Base-by-base conservation (phyloP, 2,329 filamentous ascomycete species). In the Cylindrodendrum hubeiense region DNA sequence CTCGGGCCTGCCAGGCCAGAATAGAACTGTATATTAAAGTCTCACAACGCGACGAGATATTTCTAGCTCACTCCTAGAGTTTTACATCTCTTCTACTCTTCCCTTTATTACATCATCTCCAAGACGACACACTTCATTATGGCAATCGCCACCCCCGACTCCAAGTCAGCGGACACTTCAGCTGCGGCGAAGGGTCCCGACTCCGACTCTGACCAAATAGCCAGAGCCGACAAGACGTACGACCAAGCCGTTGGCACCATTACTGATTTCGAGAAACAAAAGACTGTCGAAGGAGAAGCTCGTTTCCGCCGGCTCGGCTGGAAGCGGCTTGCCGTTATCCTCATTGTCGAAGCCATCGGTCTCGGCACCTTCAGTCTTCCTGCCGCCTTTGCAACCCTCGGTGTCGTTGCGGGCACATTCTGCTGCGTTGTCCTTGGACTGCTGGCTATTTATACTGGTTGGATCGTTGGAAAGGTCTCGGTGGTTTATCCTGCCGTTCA, bases 401-500 rank as follows among this genome's bases (percentile, higher is more conserved):
- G 63, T 6, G 53, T 65, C 33, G 63, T 80, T 7, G 69, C 76
- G 7, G 79, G 78, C 33, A 75, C 79, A 54, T 75, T 80, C 34
- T 60, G 74, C 46, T 73, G 71, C 19, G 58, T 79, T 39, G 61
- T 66, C 8, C 69, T 80, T 24, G 79, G 79, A n/a, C 43, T 79
- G 7, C 54, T 79, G 39, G 79, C 79, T 63, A 76, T 80, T 63
- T 80, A 80, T 73, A 75, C 76, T 41, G 77, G 75, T 46, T 75
- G 79, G 63, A 72, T 80, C 39, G 73, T 80, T 62, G 79, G 79
- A 50, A 77, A 79, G 68, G 74, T 78, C 58, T 81, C 81, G 73
- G 64, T 81, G 60, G 77, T 74, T 58, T 75, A 76, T 71, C 87
- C 89, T 3, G 78, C 86, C 17, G 82, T 91, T 49, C 83, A 85